Evolutionary conservation across 305 asterid species (phyloP).

Genomic region (Fraxinus xanthoxyloides): DNA sequence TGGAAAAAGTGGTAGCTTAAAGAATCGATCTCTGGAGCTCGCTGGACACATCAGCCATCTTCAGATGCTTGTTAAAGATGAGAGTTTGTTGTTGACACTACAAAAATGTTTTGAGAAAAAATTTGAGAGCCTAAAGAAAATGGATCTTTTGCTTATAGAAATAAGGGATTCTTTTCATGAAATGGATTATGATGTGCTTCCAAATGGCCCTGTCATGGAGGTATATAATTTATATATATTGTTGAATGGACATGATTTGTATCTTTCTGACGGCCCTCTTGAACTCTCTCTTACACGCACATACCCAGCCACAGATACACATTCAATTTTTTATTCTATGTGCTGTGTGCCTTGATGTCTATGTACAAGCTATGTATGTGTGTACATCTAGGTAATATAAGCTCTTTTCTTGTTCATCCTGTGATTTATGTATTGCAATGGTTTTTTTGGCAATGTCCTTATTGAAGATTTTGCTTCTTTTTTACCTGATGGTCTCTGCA

Average conservation of each 20-base stretch:
- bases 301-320: not conserved
- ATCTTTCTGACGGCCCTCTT: not conserved
- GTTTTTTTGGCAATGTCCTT: constrained; percentile 10
- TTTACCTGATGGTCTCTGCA: constrained; percentile 30
- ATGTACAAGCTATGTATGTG: not conserved
- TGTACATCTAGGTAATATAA: not conserved
- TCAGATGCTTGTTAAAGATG: constrained; percentile 43
- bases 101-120: constrained; percentile 34
- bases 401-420: not conserved
- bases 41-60: constrained; percentile 57
- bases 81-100: constrained; percentile 24
- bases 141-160: constrained; percentile 38
- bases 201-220: constrained; percentile 29
- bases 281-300: not conserved
- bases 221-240: constrained; percentile 22
- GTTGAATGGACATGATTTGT: constrained; percentile 1
- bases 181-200: constrained; percentile 29
- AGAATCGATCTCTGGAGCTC: constrained; percentile 51
- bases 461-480: constrained; percentile 13
- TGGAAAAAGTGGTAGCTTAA: constrained; percentile 55
- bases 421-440: constrained; percentile 13
- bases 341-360: not conserved
- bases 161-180: constrained; percentile 26
- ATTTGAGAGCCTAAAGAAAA: constrained; percentile 33
- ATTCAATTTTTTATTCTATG: not conserved